These are phyloP conservation scores for Paralagenidium karlingii DNA, from an alignment of 352 stramenopile genomes.

Conservation along the genomic window DNA sequence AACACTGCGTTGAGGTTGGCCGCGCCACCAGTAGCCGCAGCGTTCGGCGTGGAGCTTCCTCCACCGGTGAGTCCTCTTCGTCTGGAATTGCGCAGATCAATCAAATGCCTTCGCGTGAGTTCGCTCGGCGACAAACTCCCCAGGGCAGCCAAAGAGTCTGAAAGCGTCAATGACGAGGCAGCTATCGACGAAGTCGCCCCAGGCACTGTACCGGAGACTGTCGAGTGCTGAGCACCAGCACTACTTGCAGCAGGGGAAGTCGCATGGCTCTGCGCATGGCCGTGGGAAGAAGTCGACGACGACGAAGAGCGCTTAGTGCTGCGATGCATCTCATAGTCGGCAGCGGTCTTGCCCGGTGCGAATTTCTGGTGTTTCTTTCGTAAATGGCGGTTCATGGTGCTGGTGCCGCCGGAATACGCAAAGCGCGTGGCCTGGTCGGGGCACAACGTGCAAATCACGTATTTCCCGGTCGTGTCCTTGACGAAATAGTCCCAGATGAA, in stretches of 20 bases:
- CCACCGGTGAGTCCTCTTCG: constrained; percentile 17
- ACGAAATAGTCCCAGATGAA: constrained; percentile 84
- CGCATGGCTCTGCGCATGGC: too few relatives aligned
- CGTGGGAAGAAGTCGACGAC: not conserved
- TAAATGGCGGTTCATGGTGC: constrained; percentile 75
- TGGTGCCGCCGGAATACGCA: constrained; percentile 70
- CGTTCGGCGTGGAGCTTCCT: too few relatives aligned
- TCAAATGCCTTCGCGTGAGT: constrained; percentile 26
- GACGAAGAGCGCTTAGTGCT: constrained; percentile 21
- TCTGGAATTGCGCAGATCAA: constrained; percentile 41
- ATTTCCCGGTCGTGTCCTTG: constrained; percentile 64
- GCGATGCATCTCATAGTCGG: constrained; percentile 71
- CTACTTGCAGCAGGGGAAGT: too few relatives aligned
- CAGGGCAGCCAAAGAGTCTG: constrained; percentile 4
- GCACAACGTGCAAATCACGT: constrained; percentile 63
- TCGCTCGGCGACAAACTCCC: constrained; percentile 34
- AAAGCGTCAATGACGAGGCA: too few relatives aligned
- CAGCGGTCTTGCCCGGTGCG: constrained; percentile 51
- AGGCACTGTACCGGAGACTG: too few relatives aligned
- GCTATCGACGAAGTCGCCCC: too few relatives aligned
- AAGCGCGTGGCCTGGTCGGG: constrained; percentile 53
- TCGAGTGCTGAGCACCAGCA: too few relatives aligned
- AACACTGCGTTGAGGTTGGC: not conserved
- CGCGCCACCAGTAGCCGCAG: constrained; percentile 1
- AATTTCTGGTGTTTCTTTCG: constrained; percentile 76